Evolutionary conservation across 208 protist genomes (phyloP).

Genomic region (Vickermania ingenoplastis): DNA sequence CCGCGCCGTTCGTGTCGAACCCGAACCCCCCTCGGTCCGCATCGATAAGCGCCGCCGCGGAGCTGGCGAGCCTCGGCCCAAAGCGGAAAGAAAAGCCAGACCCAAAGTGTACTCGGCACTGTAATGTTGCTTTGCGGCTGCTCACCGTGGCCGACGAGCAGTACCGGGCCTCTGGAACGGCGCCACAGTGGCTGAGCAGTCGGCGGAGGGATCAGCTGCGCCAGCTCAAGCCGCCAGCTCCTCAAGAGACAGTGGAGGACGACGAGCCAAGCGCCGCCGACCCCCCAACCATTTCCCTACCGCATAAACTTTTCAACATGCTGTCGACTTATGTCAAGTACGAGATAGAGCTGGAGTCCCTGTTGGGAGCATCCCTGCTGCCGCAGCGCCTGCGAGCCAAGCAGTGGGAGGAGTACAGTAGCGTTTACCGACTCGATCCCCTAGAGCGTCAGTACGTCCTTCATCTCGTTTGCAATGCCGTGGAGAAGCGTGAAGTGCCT

Average conservation of each 20-base stretch:
- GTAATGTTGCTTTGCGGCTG: background rate
- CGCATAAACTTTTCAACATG: conserved; percentile 8
- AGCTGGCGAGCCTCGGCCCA: no score
- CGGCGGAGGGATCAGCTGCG: background rate
- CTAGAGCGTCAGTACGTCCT: background rate
- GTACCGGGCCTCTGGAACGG: background rate
- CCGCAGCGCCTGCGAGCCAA: conserved; percentile 2
- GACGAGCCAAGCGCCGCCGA: background rate
- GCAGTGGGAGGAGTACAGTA: background rate
- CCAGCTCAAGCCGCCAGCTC: background rate
- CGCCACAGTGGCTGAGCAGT: background rate
- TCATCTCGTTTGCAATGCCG: conserved; percentile 1
- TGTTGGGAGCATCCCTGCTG: background rate
- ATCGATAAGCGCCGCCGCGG: no score
- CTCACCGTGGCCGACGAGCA: background rate
- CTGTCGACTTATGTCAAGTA: conserved; percentile 15
- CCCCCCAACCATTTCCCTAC: background rate
- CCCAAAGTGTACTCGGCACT: background rate
- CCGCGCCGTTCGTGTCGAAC: no score
- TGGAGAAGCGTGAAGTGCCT: conserved; percentile 8
- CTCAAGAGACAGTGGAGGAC: background rate
- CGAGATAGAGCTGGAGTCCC: conserved; percentile 7
- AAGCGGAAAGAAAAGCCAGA: no score
- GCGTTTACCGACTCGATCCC: background rate
- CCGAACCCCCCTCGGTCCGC: no score